These are phyloP conservation scores for Tribonema minus DNA, from an alignment of 108 stramenopile species.

Conservation along the genomic window DNA sequence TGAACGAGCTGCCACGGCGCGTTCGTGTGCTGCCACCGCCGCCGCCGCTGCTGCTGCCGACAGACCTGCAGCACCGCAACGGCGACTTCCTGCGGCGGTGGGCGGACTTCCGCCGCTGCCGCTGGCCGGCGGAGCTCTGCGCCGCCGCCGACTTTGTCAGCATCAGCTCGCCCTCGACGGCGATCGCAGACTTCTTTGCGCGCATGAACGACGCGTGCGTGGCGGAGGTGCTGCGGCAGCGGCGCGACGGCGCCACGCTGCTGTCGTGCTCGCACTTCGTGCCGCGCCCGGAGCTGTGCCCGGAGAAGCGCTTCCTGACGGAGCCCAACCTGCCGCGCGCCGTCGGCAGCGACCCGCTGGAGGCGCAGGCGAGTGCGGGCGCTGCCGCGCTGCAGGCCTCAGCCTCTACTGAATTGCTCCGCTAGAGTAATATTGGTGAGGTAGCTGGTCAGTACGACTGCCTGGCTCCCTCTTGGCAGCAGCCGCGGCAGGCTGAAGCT, in stretches of 20 bases:
- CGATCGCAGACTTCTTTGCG: slow-evolving; percentile 17
- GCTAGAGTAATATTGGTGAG: too few species aligned
- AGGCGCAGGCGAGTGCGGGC: too few species aligned
- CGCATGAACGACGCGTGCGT: slow-evolving; percentile 4
- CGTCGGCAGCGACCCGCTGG: too few species aligned
- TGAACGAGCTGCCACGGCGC: background rate
- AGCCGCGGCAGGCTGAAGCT: too few species aligned
- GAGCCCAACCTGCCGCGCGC: slow-evolving; percentile 49
- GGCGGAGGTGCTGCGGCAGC: background rate
- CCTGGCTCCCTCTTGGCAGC: too few species aligned
- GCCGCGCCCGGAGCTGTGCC: slow-evolving; percentile 51
- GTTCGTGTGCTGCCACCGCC: background rate
- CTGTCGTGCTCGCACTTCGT: slow-evolving; percentile 58
- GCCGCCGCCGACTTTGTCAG: background rate
- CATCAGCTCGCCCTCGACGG: background rate
- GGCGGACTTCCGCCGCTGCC: slow-evolving; percentile 40
- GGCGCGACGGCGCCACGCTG: background rate
- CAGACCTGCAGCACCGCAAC: slow-evolving; percentile 1
- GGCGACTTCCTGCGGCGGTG: slow-evolving; percentile 37
- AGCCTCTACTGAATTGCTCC: too few species aligned
- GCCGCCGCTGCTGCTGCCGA: background rate
- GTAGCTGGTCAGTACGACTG: too few species aligned
- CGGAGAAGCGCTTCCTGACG: slow-evolving; percentile 52
- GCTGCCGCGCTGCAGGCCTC: too few species aligned
- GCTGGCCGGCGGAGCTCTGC: slow-evolving; percentile 32